phyloP scores from a whole-genome alignment of 768 basidiomycete species.

The Lactarius sanguifluus region DNA sequence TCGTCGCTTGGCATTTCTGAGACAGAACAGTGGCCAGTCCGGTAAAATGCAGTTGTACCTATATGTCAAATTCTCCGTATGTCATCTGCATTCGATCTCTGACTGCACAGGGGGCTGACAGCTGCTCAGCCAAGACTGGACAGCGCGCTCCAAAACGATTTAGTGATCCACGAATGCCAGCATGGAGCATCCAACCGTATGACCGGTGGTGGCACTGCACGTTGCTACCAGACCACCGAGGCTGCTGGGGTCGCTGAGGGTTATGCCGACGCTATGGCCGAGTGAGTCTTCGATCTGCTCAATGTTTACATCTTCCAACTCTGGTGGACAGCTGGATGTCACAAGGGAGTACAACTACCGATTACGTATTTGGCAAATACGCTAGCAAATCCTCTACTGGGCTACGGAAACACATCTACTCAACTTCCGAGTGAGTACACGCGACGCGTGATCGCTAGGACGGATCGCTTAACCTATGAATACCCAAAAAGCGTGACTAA shows the following conservation, averaged over 20 bases:
- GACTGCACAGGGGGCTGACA: background rate
- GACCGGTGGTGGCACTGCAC: constrained; percentile 51
- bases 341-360: constrained; percentile 38
- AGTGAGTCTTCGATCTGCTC: constrained; percentile 23
- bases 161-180: constrained; percentile 48
- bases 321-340: constrained; percentile 37
- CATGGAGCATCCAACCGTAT: constrained; percentile 33
- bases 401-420: constrained; percentile 59
- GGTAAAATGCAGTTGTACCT: constrained; percentile 47
- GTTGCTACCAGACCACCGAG: constrained; percentile 62
- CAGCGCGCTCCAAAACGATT: constrained; percentile 63
- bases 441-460: constrained; percentile 30
- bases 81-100: constrained; percentile 21
- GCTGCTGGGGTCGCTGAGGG: constrained; percentile 49
- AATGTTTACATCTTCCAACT: constrained; percentile 10
- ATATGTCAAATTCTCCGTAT: constrained; percentile 34
- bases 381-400: constrained; percentile 52
- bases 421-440: constrained; percentile 46
- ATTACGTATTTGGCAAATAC: constrained; percentile 49
- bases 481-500: constrained; percentile 35
- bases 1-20: background rate
- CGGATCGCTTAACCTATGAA: constrained; percentile 6
- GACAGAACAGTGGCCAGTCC: constrained; percentile 36
- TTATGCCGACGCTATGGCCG: constrained; percentile 37
- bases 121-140: constrained; percentile 51